A percentile compares a stretch with the other conserved stretches of the same genome.
Evolutionary conservation across 2,329 filamentous ascomycete genomes (phyloP).

Genomic region (Sporothrix schenckii): DNA sequence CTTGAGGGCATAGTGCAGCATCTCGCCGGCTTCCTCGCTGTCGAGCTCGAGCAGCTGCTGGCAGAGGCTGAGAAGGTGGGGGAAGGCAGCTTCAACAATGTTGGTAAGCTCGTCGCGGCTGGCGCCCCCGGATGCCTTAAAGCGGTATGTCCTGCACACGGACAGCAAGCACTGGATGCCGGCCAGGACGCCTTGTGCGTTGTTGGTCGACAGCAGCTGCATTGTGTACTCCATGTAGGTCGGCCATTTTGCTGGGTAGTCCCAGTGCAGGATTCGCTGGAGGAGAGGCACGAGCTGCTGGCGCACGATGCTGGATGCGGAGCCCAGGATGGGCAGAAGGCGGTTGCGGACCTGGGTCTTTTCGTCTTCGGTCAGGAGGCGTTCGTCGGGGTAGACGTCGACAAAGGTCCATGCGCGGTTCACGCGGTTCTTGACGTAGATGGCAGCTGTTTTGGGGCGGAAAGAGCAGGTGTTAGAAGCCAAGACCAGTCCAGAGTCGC

Average conservation of each 20-base stretch:
- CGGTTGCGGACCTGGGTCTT: constrained; percentile 85
- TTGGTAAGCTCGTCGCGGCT: constrained; percentile 85
- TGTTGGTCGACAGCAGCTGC: constrained; percentile 83
- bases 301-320: constrained; percentile 78
- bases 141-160: constrained; percentile 93
- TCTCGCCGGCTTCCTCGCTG: constrained; percentile 92
- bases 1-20: constrained; percentile 93
- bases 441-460: constrained; percentile 67
- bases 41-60: constrained; percentile 87
- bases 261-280: constrained; percentile 92
- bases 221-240: constrained; percentile 91
- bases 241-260: constrained; percentile 94
- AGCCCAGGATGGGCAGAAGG: constrained; percentile 83
- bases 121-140: constrained; percentile 79
- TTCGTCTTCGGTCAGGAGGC: constrained; percentile 82
- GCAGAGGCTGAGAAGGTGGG: constrained; percentile 81
- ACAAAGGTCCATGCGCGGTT: constrained; percentile 84
- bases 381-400: constrained; percentile 73
- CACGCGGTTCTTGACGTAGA: constrained; percentile 98
- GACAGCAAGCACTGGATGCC: constrained; percentile 92
- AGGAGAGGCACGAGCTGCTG: constrained; percentile 92
- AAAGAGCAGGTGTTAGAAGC: background rate
- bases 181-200: constrained; percentile 83
- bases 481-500: background rate
- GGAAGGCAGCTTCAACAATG: constrained; percentile 90